Conservation (phyloP, 495 filamentous ascomycete genomes). For the Penicillium diatomitis region DNA sequence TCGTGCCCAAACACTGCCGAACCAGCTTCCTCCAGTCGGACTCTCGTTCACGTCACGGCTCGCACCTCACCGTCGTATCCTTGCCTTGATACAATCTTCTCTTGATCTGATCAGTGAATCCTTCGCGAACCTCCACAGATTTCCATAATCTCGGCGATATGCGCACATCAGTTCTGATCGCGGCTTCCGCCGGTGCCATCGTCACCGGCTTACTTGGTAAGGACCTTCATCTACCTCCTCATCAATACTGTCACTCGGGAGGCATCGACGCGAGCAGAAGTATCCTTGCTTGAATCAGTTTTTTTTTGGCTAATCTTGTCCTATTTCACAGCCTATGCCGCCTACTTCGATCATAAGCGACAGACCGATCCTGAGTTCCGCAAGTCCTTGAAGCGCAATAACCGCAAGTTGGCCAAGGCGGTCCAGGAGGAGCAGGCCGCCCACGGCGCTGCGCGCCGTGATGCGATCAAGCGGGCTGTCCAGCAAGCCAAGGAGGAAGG, state of each 20-base stretch:
- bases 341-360: conserved; percentile 93
- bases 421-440: conserved; percentile 71
- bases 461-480: conserved; percentile 61
- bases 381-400: conserved; percentile 72
- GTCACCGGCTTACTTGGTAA: conserved; percentile 69
- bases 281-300: too few relatives aligned
- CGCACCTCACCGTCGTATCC: neutral
- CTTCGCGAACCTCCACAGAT: neutral
- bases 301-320: neutral
- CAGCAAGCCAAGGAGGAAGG: conserved; percentile 77
- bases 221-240: conserved; percentile 11
- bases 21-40: conserved; percentile 3
- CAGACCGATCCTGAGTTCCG: conserved; percentile 82
- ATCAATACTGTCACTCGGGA: neutral
- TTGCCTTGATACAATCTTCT: conserved; percentile 6
- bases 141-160: conserved; percentile 25
- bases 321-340: conserved; percentile 51
- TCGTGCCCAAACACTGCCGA: conserved; percentile 12
- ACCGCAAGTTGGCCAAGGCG: conserved; percentile 61
- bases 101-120: too few relatives aligned
- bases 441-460: conserved; percentile 56
- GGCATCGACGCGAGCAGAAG: neutral
- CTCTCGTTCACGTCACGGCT: neutral
- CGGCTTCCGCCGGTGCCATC: conserved; percentile 62
- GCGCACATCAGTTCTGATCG: conserved; percentile 63